Evolutionary conservation across 345 rosid species (phyloP), one percentile per base, ranked within the genome.

Genomic region (Moringa oleifera): DNA sequence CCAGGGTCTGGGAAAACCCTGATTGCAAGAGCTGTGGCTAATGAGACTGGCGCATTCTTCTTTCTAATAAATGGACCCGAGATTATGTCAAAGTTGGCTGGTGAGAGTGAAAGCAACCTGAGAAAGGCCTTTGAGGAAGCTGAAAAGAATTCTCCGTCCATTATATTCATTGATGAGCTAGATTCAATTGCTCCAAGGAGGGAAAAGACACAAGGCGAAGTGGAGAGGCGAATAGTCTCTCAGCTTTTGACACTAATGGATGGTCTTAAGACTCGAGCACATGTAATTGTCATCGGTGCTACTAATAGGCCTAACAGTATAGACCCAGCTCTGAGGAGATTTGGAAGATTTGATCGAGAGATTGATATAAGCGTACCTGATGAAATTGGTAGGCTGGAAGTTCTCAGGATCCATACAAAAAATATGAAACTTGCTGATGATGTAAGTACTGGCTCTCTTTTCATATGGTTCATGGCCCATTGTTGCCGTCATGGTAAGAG

Each of bases 211-310:
- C 71, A 77, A 23, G 77, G 81, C 45, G 75, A 77, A 58, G 81
- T 77, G n/a, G 75, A 77, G 70, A 45, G 64, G 53, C 52, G 53
- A 22, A 60, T 46, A 2, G 53, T 46, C 8, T 60, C 53, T 5
- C 64, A 60, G 24, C 64, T 61, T 67, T 54, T 68, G 25, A 56
- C 72, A 18, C 31, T 68, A 41, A 68, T 68, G 72, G 72, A 68
- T 56, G 70, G 72, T 8, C 67, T 68, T 16, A 68, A 68, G 62
- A 58, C 77, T 20, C 77, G 79, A 25, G 74, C 71, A 1, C 84
- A 80, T 66, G 84, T 76, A 46, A 80, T 80, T 63, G 84, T 80
- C 24, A 80, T 80, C n/a, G 84, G 81, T 15, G 84, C 81, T 64
- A 80, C 81, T n/a, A 80, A 80, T 69, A 74, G 84, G 24, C 84